Percentiles rank a stretch among this genome's conserved stretches.
phyloP scores from a whole-genome alignment of 305 asterid species.

The Solanum hybrid region DNA sequence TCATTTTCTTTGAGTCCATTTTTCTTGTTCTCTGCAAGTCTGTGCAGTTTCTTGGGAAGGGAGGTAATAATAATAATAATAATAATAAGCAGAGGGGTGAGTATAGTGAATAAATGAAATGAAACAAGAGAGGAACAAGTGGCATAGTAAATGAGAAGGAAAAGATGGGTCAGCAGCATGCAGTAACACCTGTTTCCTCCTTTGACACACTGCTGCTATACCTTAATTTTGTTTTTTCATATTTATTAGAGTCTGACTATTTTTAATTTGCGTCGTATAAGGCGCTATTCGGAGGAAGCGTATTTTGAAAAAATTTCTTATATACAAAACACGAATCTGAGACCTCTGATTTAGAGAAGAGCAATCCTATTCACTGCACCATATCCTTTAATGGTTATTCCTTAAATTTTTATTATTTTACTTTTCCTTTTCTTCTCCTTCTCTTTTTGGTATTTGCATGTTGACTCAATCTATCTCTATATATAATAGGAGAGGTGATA shows the following conservation, averaged over 20 bases:
- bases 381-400: no score
- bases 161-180: slow-evolving; percentile 3
- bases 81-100: not conserved
- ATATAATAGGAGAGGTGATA: no score
- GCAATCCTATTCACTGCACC: fast-evolving
- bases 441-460: not conserved
- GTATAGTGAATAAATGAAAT: not conserved
- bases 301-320: fast-evolving
- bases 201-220: not conserved
- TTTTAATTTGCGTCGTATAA: no score
- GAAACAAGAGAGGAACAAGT: not conserved
- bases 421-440: not conserved
- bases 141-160: slow-evolving; percentile 2
- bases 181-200: slow-evolving; percentile 2
- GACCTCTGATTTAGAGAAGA: no score
- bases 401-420: not conserved
- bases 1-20: slow-evolving; percentile 2
- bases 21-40: not conserved
- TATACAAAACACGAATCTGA: fast-evolving
- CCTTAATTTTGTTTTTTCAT: not conserved
- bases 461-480: not conserved
- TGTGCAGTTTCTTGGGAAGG: not conserved
- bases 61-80: not conserved
- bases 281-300: no score
- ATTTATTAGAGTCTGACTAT: no score